Evolutionary conservation across 805 yeast species (phyloP).

Genomic region (Lipomyces mesembrius): DNA sequence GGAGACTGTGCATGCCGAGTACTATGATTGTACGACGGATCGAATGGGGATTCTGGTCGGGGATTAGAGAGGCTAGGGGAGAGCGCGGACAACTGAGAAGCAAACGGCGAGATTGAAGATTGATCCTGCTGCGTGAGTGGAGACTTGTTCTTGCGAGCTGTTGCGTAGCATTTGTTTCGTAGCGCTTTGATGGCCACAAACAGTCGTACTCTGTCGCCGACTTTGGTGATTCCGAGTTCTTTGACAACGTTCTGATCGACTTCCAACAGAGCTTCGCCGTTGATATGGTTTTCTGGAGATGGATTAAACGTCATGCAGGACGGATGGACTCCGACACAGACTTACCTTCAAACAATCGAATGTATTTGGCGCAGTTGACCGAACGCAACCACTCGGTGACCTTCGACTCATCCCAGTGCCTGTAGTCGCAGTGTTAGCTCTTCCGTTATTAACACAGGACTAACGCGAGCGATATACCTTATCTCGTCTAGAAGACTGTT

Average conservation of each 20-base stretch:
- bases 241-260: slow-evolving; percentile 66
- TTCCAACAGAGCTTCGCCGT: slow-evolving; percentile 60
- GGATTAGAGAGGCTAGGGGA: slow-evolving; percentile 30
- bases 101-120: slow-evolving; percentile 38
- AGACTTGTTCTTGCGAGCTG: slow-evolving; percentile 13
- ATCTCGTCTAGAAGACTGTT: slow-evolving; percentile 21
- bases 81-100: slow-evolving; percentile 17
- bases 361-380: slow-evolving; percentile 43
- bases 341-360: slow-evolving; percentile 31
- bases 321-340: not conserved
- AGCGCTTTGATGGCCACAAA: slow-evolving; percentile 60
- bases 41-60: slow-evolving; percentile 14
- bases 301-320: not conserved
- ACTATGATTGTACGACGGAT: slow-evolving; percentile 8
- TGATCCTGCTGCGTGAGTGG: slow-evolving; percentile 32
- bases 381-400: slow-evolving; percentile 46
- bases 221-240: slow-evolving; percentile 72
- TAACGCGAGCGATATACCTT: slow-evolving; percentile 10
- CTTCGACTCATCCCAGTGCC: slow-evolving; percentile 42
- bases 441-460: not conserved
- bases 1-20: slow-evolving; percentile 3
- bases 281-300: slow-evolving; percentile 55
- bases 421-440: not conserved
- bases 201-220: slow-evolving; percentile 82
- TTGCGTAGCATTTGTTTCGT: slow-evolving; percentile 45